phyloP scores from a whole-genome alignment of 495 filamentous ascomycete species.

The Trichoderma virens region DNA sequence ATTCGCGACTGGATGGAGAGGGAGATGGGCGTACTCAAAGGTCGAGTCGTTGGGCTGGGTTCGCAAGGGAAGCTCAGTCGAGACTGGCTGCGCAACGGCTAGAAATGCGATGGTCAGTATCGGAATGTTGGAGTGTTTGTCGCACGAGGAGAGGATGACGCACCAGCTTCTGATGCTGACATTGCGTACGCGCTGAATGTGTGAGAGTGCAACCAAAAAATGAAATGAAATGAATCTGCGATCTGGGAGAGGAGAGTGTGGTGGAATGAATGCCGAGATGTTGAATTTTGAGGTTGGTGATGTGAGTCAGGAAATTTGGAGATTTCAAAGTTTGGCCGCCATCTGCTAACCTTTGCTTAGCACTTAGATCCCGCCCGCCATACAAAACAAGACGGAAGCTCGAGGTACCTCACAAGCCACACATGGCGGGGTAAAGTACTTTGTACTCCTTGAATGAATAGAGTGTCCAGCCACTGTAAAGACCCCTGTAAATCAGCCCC shows the following conservation, averaged over 20 bases:
- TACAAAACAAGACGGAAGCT: background rate
- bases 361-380: no score
- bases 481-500: background rate
- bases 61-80: background rate
- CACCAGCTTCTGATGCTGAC: background rate
- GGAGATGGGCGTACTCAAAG: background rate
- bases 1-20: no score
- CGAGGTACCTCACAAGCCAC: background rate
- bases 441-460: no score
- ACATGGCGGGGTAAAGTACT: background rate
- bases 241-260: no score
- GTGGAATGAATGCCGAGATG: no score
- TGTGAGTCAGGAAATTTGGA: no score
- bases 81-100: background rate
- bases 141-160: background rate
- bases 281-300: no score
- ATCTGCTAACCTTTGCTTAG: no score
- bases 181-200: background rate
- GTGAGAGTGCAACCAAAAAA: no score
- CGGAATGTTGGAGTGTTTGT: background rate
- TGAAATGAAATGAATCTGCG: no score
- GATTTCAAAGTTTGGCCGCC: no score
- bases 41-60: background rate
- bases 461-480: background rate
- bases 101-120: background rate